Evolutionary conservation across 2,329 filamentous ascomycete species (phyloP).

Genomic region (Teratosphaeria gauchensis): DNA sequence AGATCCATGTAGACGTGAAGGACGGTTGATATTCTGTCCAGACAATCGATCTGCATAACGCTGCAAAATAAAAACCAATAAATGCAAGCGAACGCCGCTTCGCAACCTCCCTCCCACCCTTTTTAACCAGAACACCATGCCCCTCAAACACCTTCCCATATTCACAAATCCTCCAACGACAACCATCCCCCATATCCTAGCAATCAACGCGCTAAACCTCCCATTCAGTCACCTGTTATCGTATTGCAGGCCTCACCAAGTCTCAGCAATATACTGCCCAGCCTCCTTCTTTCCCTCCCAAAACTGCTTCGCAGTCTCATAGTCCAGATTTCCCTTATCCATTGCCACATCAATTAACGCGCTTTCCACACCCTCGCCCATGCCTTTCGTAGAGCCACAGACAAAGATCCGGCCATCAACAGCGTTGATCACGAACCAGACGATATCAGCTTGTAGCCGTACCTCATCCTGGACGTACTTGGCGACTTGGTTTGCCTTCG

Average conservation of each 20-base stretch:
- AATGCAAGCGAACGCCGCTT: background rate
- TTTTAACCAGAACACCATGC: background rate
- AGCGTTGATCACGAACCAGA: slow-evolving; percentile 95
- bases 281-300: slow-evolving; percentile 87
- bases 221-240: background rate
- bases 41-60: background rate
- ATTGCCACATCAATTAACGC: slow-evolving; percentile 85
- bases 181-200: background rate
- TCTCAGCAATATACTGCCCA: slow-evolving; percentile 84
- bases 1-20: too few species aligned
- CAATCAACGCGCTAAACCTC: background rate
- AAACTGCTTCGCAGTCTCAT: slow-evolving; percentile 73
- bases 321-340: slow-evolving; percentile 78
- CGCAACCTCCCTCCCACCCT: background rate
- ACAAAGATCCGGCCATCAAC: slow-evolving; percentile 96
- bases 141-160: background rate
- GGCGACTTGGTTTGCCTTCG: slow-evolving; percentile 54
- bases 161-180: background rate
- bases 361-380: slow-evolving; percentile 91
- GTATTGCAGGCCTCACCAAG: slow-evolving; percentile 16
- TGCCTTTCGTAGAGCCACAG: slow-evolving; percentile 87
- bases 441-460: slow-evolving; percentile 79
- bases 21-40: background rate
- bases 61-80: background rate
- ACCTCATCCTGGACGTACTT: slow-evolving; percentile 97